These are phyloP conservation scores for Starmera dryadoides DNA, from an alignment of 805 yeast species.

Conservation along the genomic window DNA sequence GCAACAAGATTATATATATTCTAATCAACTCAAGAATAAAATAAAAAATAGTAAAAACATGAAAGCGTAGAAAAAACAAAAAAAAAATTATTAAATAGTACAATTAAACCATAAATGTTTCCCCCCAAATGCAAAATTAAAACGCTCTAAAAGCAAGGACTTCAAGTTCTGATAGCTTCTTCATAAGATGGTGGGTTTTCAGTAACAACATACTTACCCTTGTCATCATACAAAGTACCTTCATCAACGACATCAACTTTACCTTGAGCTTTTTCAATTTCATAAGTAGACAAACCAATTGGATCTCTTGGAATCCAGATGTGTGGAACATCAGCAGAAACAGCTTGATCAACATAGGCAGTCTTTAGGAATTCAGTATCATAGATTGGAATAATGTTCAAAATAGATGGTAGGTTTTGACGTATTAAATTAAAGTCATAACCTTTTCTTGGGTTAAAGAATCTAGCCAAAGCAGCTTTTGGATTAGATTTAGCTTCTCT, in stretches of 20 bases:
- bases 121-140: too few relatives aligned
- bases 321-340: slow-evolving; percentile 48
- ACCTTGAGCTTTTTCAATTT: slow-evolving; percentile 49
- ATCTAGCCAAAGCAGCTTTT: slow-evolving; percentile 18
- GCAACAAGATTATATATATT: too few relatives aligned
- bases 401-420: slow-evolving; percentile 25
- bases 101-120: too few relatives aligned
- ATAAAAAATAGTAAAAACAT: too few relatives aligned
- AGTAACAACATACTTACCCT: slow-evolving; percentile 42
- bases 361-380: slow-evolving; percentile 21
- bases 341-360: slow-evolving; percentile 50
- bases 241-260: slow-evolving; percentile 50
- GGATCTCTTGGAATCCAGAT: slow-evolving; percentile 69
- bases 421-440: slow-evolving; percentile 41
- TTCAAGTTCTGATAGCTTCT: slow-evolving; percentile 18
- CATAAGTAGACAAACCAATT: slow-evolving; percentile 56
- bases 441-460: slow-evolving; percentile 35
- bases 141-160: too few relatives aligned
- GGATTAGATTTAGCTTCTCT: slow-evolving; percentile 13
- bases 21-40: too few relatives aligned
- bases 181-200: slow-evolving; percentile 72
- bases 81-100: too few relatives aligned
- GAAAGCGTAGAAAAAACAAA: too few relatives aligned
- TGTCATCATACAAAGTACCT: slow-evolving; percentile 50
- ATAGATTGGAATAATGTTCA: slow-evolving; percentile 26